Base-by-base conservation (phyloP, 2,329 filamentous ascomycete species). In the Lecanicillium sp. region DNA sequence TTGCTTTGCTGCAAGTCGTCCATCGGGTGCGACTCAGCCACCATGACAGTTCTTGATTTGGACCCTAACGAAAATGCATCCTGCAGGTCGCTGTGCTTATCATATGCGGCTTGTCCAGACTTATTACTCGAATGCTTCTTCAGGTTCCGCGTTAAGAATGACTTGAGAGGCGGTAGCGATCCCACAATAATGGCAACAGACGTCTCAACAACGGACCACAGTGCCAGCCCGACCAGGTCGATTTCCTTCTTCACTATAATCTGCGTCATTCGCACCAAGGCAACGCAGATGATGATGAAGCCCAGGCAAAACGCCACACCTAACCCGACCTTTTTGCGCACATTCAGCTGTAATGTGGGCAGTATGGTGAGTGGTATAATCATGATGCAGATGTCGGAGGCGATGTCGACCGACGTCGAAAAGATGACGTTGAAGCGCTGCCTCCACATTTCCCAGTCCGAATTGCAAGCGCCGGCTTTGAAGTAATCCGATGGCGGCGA, bases 201-300 rank as follows among this genome's bases (percentile, higher is more conserved):
- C 10, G 42, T 37, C 27, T 41, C 44, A 1, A 45, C 39, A 4
- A 35, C 37, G 14, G 37, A 34, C 45, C 45, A 47, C 12, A 45
- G 22, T 15, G 46, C 41, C 3, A 49, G 35, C 3, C 46, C 46
- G 4, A 48, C 43, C 25, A 49, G 32, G 39, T 52, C 49, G 22
- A 51, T 34, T 9, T 28, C 14, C 9, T 42, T 36, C 3, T 38
- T 39, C 11, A 48, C 39, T 12, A 52, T 38, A 28, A 47, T 41
- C 36, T 50, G 47, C n/a, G 42, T 47, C 41, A 50, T 46, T 13
- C 50, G 50, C 27, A 51, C 37, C 27, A 50, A 37, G 17, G 48
- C 41, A 18, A 47, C 45, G 38, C 36, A 33, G 25, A 50, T 48
- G 35, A 49, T 50, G 35, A 52, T 40, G 32, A 49, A 28, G 12